These are phyloP conservation scores for Aspergillus costaricaensis DNA, from an alignment of 2,329 filamentous ascomycete species.

Conservation along the genomic window DNA sequence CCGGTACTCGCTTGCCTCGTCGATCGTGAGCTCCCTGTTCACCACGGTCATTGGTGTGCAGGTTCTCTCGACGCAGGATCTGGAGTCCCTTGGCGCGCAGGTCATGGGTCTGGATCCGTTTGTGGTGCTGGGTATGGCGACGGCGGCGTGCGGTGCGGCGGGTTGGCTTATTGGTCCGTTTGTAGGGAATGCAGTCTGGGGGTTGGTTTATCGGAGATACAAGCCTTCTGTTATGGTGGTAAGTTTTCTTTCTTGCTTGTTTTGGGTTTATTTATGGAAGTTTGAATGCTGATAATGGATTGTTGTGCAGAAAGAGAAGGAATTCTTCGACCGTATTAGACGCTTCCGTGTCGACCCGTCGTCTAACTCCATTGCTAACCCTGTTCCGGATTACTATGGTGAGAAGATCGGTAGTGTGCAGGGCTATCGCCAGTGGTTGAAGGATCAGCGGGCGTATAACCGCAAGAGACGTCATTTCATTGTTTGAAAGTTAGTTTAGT, in stretches of 20 bases:
- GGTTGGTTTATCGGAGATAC: slow-evolving; percentile 69
- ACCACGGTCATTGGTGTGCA: slow-evolving; percentile 57
- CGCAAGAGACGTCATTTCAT: slow-evolving; percentile 68
- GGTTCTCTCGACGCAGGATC: slow-evolving; percentile 68
- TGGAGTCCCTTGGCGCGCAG: slow-evolving; percentile 65
- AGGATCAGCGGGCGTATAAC: slow-evolving; percentile 96
- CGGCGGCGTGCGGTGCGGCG: slow-evolving; percentile 71
- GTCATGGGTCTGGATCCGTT: slow-evolving; percentile 86
- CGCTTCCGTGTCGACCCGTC: slow-evolving; percentile 89
- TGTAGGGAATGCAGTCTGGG: slow-evolving; percentile 78
- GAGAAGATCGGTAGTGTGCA: slow-evolving; percentile 95
- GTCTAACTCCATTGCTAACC: slow-evolving; percentile 85
- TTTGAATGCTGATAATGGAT: slow-evolving; percentile 8
- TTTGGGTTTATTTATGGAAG: too few species aligned
- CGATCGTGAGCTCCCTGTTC: slow-evolving; percentile 63
- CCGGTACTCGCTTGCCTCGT: slow-evolving; percentile 78
- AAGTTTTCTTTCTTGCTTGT: slow-evolving; percentile 34
- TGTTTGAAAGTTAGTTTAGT: slow-evolving; percentile 21
- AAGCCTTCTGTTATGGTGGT: slow-evolving; percentile 71
- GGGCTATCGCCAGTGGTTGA: slow-evolving; percentile 92
- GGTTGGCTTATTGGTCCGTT: slow-evolving; percentile 89
- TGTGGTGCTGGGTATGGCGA: slow-evolving; percentile 78
- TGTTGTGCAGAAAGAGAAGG: slow-evolving; percentile 73
- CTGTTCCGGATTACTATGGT: slow-evolving; percentile 95
- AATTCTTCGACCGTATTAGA: slow-evolving; percentile 90